A percentile compares a stretch with the other conserved stretches of the same genome.
These are phyloP conservation scores for Penstemon barbatus DNA, from an alignment of 257 asterid genomes.

Conservation along the genomic window DNA sequence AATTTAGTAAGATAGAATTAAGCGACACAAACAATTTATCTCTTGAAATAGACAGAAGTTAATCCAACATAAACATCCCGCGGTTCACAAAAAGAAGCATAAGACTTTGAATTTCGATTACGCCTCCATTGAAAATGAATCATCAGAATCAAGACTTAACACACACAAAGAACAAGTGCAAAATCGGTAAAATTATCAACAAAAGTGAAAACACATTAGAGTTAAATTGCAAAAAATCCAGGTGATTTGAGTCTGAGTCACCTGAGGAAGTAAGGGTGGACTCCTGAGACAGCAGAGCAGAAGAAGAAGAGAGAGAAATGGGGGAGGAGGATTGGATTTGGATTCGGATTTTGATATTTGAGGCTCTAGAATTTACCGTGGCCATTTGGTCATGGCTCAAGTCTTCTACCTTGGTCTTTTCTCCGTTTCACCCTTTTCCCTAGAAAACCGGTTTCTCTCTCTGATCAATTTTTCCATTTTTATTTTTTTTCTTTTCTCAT, in stretches of 20 bases:
- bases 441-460: too few species aligned
- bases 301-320: not conserved
- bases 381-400: too few species aligned
- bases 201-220: not conserved
- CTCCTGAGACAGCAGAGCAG: not conserved
- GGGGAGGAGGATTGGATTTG: not conserved
- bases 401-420: too few species aligned
- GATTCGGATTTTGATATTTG: too few species aligned
- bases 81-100: slow-evolving; percentile 14
- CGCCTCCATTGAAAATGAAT: not conserved
- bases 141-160: not conserved
- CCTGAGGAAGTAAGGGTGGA: not conserved
- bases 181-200: not conserved
- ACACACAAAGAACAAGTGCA: not conserved
- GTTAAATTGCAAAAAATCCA: not conserved
- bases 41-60: not conserved
- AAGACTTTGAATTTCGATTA: not conserved
- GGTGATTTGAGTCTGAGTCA: not conserved
- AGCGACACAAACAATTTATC: too few species aligned
- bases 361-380: too few species aligned
- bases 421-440: too few species aligned
- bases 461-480: too few species aligned
- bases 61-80: slow-evolving; percentile 29
- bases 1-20: not conserved
- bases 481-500: too few species aligned